Base-by-base conservation (phyloP, 805 yeast species). In the Ogataea populi-albae region DNA sequence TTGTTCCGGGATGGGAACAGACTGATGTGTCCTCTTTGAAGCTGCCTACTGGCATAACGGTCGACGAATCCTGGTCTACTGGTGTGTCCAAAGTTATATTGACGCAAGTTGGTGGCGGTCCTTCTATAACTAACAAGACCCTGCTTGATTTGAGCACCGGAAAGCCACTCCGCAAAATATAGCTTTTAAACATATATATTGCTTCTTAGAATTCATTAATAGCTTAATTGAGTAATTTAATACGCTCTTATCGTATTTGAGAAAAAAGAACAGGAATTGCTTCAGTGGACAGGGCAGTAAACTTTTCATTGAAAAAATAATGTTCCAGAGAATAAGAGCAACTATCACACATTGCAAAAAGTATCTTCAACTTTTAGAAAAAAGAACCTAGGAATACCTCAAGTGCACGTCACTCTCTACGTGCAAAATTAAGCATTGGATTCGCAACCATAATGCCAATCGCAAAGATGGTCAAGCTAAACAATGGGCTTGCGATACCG, bases 81-180 rank as follows among this genome's bases (percentile, higher is more conserved):
- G 95, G 95, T 30, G 89, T 93, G 34, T 77, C 91, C 30, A 80
- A 82, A 53, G 77, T 93, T 25, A 93, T 93, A 49, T 66, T 84
- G 52, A 89, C 98, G 11, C 65, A 75, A 49, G 89, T 87, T 36
- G 98, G 98, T 22, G 76, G 77, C 17, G 98, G 96, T 29, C 97
- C 98, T 10, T 77, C 71, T 58, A 73, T 68, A 37, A 71, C 81
- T 16, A 48, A 63, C 3, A 77, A 75, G 42, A 64, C 71, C 17
- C 70, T 86, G 50, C 70, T 85, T 37, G 72, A 79, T 52, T 69
- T 64, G 18, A 44, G 55, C 18, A 65, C 75, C 14, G 94, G 93
- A 4, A 61, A 73, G 42, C 91, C 91, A 50, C n/a, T n/a, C n/a
- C n/a, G n/a, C n/a, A n/a, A n/a, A n/a, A n/a, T n/a, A n/a, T n/a